phyloP scores from a whole-genome alignment of 495 filamentous ascomycete species.

The Xylaria acuta region DNA sequence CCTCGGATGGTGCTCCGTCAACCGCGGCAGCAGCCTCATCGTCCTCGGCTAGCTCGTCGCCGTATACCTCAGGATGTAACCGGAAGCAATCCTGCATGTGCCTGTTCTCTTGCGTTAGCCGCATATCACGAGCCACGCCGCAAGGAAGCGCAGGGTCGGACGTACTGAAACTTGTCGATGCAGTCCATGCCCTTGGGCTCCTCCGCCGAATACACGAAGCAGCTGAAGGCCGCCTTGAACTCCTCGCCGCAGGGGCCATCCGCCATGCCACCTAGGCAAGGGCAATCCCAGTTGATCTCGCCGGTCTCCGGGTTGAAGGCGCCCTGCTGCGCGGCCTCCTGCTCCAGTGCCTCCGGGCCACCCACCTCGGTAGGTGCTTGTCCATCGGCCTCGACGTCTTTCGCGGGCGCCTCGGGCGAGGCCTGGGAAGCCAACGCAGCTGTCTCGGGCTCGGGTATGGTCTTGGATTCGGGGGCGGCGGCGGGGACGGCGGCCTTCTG shows the following conservation, averaged over 20 bases:
- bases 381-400: constrained; percentile 29
- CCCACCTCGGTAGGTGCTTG: constrained; percentile 32
- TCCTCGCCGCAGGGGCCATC: constrained; percentile 94
- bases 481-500: constrained; percentile 24
- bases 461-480: constrained; percentile 31
- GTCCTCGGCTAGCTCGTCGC: constrained; percentile 85
- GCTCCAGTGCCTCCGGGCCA: constrained; percentile 67
- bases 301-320: constrained; percentile 98
- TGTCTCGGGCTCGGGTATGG: constrained; percentile 26
- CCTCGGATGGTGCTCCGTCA: constrained; percentile 36
- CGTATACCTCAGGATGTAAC: constrained; percentile 88
- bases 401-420: constrained; percentile 32
- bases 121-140: background rate
- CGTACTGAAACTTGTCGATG: constrained; percentile 96
- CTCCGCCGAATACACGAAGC: constrained; percentile 91
- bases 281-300: constrained; percentile 99
- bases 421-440: constrained; percentile 31
- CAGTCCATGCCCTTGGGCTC: constrained; percentile 99
- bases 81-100: constrained; percentile 98
- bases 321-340: constrained; percentile 82
- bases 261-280: constrained; percentile 96
- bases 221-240: constrained; percentile 94
- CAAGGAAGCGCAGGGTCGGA: constrained; percentile 20
- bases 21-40: constrained; percentile 73
- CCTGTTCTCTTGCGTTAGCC: constrained; percentile 55